Conservation (phyloP, 169 alveolate genomes). For the Prorocentrum cordatum region DNA sequence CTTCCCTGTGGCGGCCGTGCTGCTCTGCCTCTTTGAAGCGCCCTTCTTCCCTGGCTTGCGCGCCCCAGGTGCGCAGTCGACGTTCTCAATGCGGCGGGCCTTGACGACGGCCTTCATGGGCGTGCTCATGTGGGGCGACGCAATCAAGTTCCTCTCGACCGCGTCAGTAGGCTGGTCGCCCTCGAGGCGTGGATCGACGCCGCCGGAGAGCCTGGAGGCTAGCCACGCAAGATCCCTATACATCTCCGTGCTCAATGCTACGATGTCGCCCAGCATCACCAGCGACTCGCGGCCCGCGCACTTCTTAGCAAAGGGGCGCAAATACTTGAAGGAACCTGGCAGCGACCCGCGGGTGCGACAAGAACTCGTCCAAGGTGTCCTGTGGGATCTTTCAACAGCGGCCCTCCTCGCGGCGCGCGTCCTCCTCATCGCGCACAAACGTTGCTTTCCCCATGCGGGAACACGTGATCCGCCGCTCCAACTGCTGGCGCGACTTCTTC, state of each 20-base stretch:
- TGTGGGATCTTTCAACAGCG: neutral
- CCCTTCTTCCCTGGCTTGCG: neutral
- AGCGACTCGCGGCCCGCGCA: no score
- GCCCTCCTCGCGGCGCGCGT: neutral
- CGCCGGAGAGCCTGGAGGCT: no score
- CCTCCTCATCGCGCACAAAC: neutral
- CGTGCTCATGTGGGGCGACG: no score
- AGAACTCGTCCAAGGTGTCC: neutral
- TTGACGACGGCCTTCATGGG: neutral
- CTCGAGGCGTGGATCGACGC: no score
- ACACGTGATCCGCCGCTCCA: neutral
- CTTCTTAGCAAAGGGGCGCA: no score
- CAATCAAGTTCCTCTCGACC: no score
- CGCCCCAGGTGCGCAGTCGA: neutral
- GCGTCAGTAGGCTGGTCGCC: no score
- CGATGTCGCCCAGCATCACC: no score
- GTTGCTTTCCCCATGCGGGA: neutral
- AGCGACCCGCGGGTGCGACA: no score
- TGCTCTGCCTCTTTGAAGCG: neutral
- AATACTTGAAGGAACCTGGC: no score
- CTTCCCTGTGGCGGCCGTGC: neutral
- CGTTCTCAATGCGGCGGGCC: neutral
- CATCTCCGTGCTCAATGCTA: no score
- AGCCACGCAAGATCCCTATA: no score
- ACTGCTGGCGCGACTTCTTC: neutral